phyloP scores from a whole-genome alignment of 345 rosid species.

The Eucalyptus regnans region DNA sequence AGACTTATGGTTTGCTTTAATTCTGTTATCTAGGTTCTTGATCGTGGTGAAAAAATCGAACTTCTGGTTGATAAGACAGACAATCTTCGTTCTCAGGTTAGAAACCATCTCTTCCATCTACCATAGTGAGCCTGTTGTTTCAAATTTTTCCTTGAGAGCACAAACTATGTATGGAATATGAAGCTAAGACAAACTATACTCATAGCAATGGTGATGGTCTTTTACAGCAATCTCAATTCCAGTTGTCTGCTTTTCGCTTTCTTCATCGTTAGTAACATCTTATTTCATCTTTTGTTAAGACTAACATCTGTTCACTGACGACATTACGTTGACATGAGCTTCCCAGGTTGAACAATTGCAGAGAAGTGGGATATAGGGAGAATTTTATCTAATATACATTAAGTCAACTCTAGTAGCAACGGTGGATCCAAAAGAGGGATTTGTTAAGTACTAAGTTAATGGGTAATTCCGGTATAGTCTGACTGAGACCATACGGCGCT shows the following conservation, averaged over 20 bases:
- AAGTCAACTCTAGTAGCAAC: neutral
- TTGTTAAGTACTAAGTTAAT: neutral
- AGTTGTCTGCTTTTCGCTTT: neutral
- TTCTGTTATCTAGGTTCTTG: slow-evolving; percentile 37
- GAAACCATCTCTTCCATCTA: neutral
- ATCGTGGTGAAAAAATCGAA: slow-evolving; percentile 79
- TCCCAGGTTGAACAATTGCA: neutral
- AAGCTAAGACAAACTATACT: neutral
- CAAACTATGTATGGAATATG: neutral
- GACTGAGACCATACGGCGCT: neutral
- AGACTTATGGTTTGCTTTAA: neutral
- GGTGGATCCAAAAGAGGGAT: neutral
- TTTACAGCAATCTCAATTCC: neutral
- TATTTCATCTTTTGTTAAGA: neutral
- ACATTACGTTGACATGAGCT: neutral
- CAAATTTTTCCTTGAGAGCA: neutral
- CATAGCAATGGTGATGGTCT: neutral
- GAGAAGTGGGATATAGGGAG: neutral
- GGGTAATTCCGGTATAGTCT: neutral
- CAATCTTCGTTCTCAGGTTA: slow-evolving; percentile 63
- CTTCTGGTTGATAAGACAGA: slow-evolving; percentile 73
- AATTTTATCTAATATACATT: neutral
- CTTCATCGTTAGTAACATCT: neutral
- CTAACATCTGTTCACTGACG: neutral
- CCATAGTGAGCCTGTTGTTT: neutral